These are phyloP conservation scores for Kwoniella sp. DNA, from an alignment of 768 basidiomycete genomes.

Conservation along the genomic window DNA sequence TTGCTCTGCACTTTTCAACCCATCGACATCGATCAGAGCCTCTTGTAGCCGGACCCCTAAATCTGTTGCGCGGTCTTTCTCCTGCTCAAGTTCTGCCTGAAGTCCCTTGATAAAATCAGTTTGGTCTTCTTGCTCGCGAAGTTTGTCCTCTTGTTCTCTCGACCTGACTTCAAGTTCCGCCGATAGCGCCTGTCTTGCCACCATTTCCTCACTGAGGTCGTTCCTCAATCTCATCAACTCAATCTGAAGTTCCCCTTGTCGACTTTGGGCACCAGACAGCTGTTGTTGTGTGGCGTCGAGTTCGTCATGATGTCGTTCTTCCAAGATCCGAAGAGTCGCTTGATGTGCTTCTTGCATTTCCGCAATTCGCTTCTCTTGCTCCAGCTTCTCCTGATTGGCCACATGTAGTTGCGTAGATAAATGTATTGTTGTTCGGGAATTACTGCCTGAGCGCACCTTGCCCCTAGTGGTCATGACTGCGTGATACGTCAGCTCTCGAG, in stretches of 20 bases:
- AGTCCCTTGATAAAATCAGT: constrained; percentile 33
- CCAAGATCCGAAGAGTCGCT: constrained; percentile 21
- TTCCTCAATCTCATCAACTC: constrained; percentile 40
- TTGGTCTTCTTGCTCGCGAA: constrained; percentile 38
- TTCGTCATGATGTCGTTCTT: constrained; percentile 18
- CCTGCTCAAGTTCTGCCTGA: constrained; percentile 44
- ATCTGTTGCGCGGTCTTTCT: constrained; percentile 60
- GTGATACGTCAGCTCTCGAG: no score
- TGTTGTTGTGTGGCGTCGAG: constrained; percentile 16
- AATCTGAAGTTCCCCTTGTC: constrained; percentile 43
- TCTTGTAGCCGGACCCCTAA: constrained; percentile 48
- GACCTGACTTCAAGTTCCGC: constrained; percentile 38
- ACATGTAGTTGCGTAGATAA: constrained; percentile 61
- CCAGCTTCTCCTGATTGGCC: constrained; percentile 63
- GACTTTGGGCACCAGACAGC: constrained; percentile 27
- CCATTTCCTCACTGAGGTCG: constrained; percentile 46
- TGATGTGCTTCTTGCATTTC: constrained; percentile 61
- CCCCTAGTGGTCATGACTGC: constrained; percentile 7
- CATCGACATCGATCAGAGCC: constrained; percentile 48
- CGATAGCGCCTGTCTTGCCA: constrained; percentile 44
- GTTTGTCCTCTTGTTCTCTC: constrained; percentile 34
- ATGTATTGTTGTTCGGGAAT: constrained; percentile 11
- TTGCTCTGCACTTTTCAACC: constrained; percentile 59
- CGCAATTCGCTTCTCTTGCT: constrained; percentile 64
- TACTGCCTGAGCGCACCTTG: constrained; percentile 8